Base-by-base conservation (phyloP, 2,329 filamentous ascomycete species). In the Pseudogymnoascus sp. region DNA sequence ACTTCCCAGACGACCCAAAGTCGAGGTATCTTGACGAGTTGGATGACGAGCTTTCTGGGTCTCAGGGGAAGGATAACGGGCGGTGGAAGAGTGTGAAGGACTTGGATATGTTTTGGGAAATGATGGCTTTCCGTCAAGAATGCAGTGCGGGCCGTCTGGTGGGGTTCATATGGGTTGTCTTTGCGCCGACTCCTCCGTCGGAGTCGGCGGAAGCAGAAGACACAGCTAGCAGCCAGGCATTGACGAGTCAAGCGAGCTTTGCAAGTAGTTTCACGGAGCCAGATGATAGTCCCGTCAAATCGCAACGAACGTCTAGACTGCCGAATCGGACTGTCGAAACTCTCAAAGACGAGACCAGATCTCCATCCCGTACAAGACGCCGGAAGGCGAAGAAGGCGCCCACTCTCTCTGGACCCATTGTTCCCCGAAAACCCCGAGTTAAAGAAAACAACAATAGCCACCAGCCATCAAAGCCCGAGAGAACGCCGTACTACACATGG, bases 81-180 rank as follows among this genome's bases (percentile, higher is more conserved):
- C 81, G 84, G 63, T 99, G 95, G 95, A 89, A 87, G 72, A 92
- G 89, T 65, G 87, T 97, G 23, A 88, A 83, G 72, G 89, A 86
- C 0, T 78, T 99, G 42, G 90, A 93, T n/a, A 87, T 93, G 68
- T 99, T 99, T 72, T 99, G 95, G 95, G 95, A 99, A 66, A 89
- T 96, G 83, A 97, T 99, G 93, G 88, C 93, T 0, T 97, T 90
- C 72, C 83, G 95, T 63, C 95, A 97, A 73, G 95, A 99, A 72
- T 99, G 95, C 72, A 96, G 93, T 0, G 91, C 92, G 36, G 96
- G 95, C 0, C 83, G 93, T 16, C 82, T 96, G 71, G 96, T 96
- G 0, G 96, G 96, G 0, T 99, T 99, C 69, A 82, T 97, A 25
- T 99, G 96, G 93, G 78, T 97, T 25, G 88, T 97, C 0, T 89